Percentiles rank a stretch among this genome's conserved stretches.
Conservation (phyloP, 2,329 filamentous ascomycete species). For the Pseudogymnoascus sp. region DNA sequence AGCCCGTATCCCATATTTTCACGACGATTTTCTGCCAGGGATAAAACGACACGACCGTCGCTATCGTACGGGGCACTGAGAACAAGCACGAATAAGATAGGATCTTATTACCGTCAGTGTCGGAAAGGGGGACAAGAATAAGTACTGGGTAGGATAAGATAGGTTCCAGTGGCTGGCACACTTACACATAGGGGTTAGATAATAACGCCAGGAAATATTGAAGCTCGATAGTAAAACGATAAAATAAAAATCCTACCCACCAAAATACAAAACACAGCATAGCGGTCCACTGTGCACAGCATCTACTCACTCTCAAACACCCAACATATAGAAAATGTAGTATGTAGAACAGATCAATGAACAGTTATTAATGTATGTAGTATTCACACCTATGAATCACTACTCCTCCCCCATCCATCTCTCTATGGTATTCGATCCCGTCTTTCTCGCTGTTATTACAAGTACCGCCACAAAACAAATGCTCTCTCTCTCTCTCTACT, state of each 20-base stretch:
- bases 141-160: not conserved
- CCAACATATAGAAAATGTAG: not conserved
- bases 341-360: not conserved
- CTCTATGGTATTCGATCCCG: not conserved
- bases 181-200: not conserved
- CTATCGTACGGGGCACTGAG: not conserved
- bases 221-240: not conserved
- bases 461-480: not conserved
- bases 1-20: not conserved
- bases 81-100: not conserved
- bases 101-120: not conserved
- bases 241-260: too few species aligned
- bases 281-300: too few species aligned
- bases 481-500: not conserved
- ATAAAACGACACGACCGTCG: not conserved
- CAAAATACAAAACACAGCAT: too few species aligned
- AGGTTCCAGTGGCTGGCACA: not conserved
- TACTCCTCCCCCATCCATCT: not conserved
- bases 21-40: not conserved
- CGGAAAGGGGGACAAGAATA: not conserved
- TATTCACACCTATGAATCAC: not conserved
- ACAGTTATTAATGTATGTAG: slow-evolving; percentile 2
- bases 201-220: not conserved
- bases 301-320: not conserved
- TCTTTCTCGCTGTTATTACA: not conserved